Base-by-base conservation (phyloP, 352 stramenopile genomes). In the Phytophthora quininea region DNA sequence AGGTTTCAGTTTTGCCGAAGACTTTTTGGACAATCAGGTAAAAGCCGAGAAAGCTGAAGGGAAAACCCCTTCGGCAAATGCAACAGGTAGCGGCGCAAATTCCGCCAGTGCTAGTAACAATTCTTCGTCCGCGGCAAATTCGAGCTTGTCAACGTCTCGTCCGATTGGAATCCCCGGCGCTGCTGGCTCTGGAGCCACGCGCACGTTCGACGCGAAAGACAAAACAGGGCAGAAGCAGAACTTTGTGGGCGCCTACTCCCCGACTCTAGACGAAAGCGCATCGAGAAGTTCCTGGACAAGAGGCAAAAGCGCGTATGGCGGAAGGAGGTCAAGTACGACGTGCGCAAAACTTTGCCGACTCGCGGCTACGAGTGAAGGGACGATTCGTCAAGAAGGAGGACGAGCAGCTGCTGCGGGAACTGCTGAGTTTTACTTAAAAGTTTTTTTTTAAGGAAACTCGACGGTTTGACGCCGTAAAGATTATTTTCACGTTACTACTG, bases 331-430 rank as follows among this genome's bases (percentile, higher is more conserved):
- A 98, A 99, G 77, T 99, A 99, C 67, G 96, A 99, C 75, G 96
- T 99, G 37, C 83, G 97, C 8, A 99, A 99, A 99, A 98, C 64
- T 99, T 99, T 91, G 97, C 97, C 19, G 97, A 99, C 78, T 98
- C 93, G 69, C 82, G 97, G 65, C 71, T 99, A 62, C 83, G 97
- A 38, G 97, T 99, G 8, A 99, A 99, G 75, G 94, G 97, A 11
- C 86, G 96, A 2, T 99, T 99, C 70, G 96, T 99, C 15, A 99
- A 98, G 66, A 99, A 99, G 64, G 96, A 99, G 76, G 97, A 99
- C 70, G 91, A 97, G 67, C 84, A 97, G 58, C 61, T 97, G 54
- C 69, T 97, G 70, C 86, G 90, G 10, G 86, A 93, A 66, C 62
- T 93, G 61, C 71, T 93, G 42, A 93, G 86, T 57, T 92, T 93